phyloP scores from a whole-genome alignment of 371 early-diverging fungal genomes.

The Rhizopus microsporus region DNA sequence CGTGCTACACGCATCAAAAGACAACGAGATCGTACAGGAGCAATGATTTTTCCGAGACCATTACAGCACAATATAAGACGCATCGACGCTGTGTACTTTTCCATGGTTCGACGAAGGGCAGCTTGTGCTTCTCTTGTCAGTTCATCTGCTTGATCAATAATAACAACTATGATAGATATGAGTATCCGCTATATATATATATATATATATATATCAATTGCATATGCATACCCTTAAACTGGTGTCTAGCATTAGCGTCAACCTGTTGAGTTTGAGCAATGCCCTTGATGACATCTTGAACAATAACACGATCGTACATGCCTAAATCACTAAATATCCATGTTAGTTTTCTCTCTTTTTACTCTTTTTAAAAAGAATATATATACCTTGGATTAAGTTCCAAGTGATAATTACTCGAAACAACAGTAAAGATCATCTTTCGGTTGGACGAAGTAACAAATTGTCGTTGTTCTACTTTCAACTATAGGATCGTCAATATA shows the following conservation, averaged over 20 bases:
- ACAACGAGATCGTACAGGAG: constrained; percentile 96
- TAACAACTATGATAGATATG: constrained; percentile 67
- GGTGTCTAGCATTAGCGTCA: constrained; percentile 73
- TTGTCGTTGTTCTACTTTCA: constrained; percentile 85
- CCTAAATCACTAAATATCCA: constrained; percentile 79
- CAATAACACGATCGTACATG: constrained; percentile 91
- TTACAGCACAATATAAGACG: constrained; percentile 95
- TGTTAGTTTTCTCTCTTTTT: background rate
- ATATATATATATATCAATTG: constrained; percentile 3
- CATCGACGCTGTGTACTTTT: constrained; percentile 94
- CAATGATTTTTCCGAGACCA: constrained; percentile 89
- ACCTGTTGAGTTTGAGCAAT: constrained; percentile 98
- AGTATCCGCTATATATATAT: background rate
- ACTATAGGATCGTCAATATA: constrained; percentile 39
- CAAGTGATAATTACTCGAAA: constrained; percentile 91
- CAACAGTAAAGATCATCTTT: constrained; percentile 83
- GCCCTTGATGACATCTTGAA: constrained; percentile 98
- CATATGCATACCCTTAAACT: constrained; percentile 75
- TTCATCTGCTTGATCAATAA: constrained; percentile 96
- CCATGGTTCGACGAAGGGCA: constrained; percentile 99
- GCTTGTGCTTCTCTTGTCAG: constrained; percentile 96
- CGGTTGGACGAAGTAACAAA: constrained; percentile 83
- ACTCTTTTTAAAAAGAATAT: background rate
- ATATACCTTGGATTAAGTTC: constrained; percentile 89
- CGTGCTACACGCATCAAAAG: constrained; percentile 89